Evolutionary conservation across 2,329 filamentous ascomycete species (phyloP).

Genomic region (Cercospora sojina): DNA sequence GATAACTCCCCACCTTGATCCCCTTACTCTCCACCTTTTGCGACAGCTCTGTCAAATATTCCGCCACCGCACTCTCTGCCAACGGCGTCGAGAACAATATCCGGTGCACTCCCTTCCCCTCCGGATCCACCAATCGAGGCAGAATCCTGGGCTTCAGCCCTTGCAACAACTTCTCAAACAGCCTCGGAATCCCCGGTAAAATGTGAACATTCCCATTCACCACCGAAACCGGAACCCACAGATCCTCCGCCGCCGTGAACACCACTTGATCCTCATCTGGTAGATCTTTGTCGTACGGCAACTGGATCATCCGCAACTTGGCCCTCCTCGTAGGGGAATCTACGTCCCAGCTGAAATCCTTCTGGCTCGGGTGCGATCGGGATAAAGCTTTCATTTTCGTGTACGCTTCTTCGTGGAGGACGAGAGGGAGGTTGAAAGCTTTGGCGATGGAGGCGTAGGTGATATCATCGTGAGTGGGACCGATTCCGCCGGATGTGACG

Average conservation of each 20-base stretch:
- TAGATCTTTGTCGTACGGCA: conserved; percentile 71
- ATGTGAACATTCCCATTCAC: conserved; percentile 95
- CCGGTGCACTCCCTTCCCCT: conserved; percentile 75
- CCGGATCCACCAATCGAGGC: conserved; percentile 72
- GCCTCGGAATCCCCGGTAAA: conserved; percentile 79
- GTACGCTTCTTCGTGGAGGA: conserved; percentile 74
- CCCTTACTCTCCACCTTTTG: conserved; percentile 69
- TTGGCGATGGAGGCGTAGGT: conserved; percentile 93
- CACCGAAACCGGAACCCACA: conserved; percentile 88
- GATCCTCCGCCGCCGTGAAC: conserved; percentile 72
- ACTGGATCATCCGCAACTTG: conserved; percentile 84
- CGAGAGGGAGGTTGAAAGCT: conserved; percentile 75
- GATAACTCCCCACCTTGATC: conserved; percentile 94
- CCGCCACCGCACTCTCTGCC: conserved; percentile 80
- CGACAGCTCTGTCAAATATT: conserved; percentile 77
- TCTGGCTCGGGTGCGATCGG: conserved; percentile 68
- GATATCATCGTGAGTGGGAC: conserved; percentile 96
- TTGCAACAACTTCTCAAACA: conserved; percentile 78
- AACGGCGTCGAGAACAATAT: conserved; percentile 84
- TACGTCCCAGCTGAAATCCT: conserved; percentile 75
- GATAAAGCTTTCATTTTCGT: conserved; percentile 80
- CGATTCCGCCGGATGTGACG: conserved; percentile 92
- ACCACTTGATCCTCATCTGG: conserved; percentile 67
- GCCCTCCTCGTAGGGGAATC: conserved; percentile 76
- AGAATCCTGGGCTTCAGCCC: conserved; percentile 70